A percentile compares a stretch with the other conserved stretches of the same genome.
phyloP scores from a whole-genome alignment of 805 yeast genomes.

The Spathaspora hagerdaliae region DNA sequence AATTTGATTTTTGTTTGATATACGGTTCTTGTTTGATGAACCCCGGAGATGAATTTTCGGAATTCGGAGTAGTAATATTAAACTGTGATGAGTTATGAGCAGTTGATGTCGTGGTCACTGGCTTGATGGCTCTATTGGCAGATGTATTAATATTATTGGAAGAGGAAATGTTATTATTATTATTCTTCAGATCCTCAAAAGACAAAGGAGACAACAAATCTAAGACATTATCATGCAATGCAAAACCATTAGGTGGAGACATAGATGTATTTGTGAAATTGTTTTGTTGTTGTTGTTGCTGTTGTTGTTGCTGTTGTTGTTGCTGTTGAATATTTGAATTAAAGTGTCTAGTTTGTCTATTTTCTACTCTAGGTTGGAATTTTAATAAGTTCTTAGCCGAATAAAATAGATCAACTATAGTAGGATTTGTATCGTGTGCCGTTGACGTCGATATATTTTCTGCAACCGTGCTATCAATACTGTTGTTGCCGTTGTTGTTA shows the following conservation, averaged over 20 bases:
- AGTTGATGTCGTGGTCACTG: constrained; percentile 1
- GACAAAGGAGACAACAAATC: constrained; percentile 40
- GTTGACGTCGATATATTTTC: not conserved
- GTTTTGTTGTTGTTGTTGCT: constrained; percentile 11
- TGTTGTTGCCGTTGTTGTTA: not conserved
- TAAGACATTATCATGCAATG: constrained; percentile 19
- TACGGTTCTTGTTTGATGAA: not conserved
- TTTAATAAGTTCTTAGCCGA: constrained; percentile 38
- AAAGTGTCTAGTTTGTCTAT: constrained; percentile 34
- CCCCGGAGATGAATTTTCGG: not conserved
- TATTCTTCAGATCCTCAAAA: constrained; percentile 31
- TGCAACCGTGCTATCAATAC: not conserved
- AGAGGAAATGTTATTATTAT: constrained; percentile 6
- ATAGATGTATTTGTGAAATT: not conserved
- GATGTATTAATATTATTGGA: not conserved
- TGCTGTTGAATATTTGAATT: constrained; percentile 5
- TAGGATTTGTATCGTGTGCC: constrained; percentile 17
- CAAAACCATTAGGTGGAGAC: not conserved
- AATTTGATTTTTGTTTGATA: constrained; percentile 9
- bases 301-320: constrained; percentile 12
- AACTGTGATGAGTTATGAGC: not conserved
- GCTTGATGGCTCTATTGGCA: not conserved
- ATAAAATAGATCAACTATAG: constrained; percentile 37
- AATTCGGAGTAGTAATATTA: constrained; percentile 1
- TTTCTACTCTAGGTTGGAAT: constrained; percentile 37